These are phyloP conservation scores for Ogataea thermomethanolica DNA, from an alignment of 805 yeast genomes.

Conservation along the genomic window DNA sequence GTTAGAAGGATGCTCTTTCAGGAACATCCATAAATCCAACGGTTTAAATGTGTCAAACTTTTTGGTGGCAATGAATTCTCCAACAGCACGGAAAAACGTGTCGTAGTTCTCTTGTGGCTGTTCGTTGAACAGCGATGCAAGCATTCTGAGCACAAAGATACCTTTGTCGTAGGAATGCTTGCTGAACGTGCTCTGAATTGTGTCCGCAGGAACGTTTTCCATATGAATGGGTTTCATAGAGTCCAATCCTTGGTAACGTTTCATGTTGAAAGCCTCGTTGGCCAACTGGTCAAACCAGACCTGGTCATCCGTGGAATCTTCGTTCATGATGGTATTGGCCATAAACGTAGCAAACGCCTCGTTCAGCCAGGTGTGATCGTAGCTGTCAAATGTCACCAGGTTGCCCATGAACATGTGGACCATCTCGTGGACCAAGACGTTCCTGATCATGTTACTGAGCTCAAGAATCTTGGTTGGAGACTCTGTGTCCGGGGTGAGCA, in stretches of 20 bases:
- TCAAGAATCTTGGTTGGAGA: slow-evolving; percentile 20
- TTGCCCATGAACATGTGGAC: slow-evolving; percentile 84
- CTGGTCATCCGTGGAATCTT: slow-evolving; percentile 21
- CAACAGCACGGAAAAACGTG: slow-evolving; percentile 32
- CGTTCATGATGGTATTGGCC: slow-evolving; percentile 41
- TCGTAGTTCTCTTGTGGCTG: slow-evolving; percentile 31
- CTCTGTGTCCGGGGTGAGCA: slow-evolving; percentile 36
- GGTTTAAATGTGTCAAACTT: slow-evolving; percentile 43
- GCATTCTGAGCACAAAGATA: slow-evolving; percentile 50
- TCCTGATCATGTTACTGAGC: slow-evolving; percentile 36
- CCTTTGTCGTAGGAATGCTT: slow-evolving; percentile 58
- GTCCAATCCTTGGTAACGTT: slow-evolving; percentile 36
- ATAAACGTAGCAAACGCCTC: slow-evolving; percentile 78
- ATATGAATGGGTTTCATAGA: slow-evolving; percentile 36
- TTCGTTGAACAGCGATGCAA: slow-evolving; percentile 40
- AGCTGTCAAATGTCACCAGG: slow-evolving; percentile 59
- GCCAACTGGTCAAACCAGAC: slow-evolving; percentile 35
- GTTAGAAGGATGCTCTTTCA: slow-evolving; percentile 27
- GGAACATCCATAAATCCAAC: slow-evolving; percentile 49
- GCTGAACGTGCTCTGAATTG: slow-evolving; percentile 46
- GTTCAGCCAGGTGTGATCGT: slow-evolving; percentile 70
- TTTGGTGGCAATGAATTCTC: slow-evolving; percentile 36
- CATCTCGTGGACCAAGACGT: slow-evolving; percentile 65
- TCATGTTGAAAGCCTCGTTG: slow-evolving; percentile 27
- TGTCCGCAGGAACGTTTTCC: slow-evolving; percentile 35